A percentile compares a stretch with the other conserved stretches of the same genome.
Conservation (phyloP, 768 basidiomycete genomes). For the Paxillus ammoniavirescens region DNA sequence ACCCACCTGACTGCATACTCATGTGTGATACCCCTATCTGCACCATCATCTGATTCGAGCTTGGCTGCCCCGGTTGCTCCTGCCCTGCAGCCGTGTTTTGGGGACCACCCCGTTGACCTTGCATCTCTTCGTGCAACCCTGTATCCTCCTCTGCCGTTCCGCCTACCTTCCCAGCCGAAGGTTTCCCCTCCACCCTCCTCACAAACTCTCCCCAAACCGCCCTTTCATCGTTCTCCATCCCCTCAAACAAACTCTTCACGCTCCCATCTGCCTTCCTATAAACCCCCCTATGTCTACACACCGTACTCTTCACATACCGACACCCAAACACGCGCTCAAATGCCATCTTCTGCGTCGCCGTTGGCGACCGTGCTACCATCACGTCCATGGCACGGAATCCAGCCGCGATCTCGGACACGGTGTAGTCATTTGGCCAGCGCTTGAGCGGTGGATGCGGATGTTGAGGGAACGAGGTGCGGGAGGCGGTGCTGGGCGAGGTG, state of each 20-base stretch:
- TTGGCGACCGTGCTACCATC: constrained; percentile 33
- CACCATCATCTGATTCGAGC: constrained; percentile 15
- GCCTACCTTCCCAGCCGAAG: constrained; percentile 29
- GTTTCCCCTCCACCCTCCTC: constrained; percentile 54
- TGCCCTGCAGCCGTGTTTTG: constrained; percentile 7
- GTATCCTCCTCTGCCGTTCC: constrained; percentile 21
- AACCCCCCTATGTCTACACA: constrained; percentile 68
- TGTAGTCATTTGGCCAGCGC: constrained; percentile 77
- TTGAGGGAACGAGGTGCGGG: constrained; percentile 39
- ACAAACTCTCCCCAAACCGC: constrained; percentile 74
- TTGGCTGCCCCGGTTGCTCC: constrained; percentile 19
- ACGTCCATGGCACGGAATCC: constrained; percentile 55
- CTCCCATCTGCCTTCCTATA: constrained; percentile 56
- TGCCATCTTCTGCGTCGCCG: constrained; percentile 61
- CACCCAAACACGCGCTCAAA: constrained; percentile 72
- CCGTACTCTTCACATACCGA: constrained; percentile 71
- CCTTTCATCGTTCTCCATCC: constrained; percentile 50
- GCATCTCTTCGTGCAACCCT: constrained; percentile 17
- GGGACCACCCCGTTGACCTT: background rate
- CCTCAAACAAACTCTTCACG: constrained; percentile 51
- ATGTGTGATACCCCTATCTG: constrained; percentile 15
- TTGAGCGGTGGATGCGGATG: constrained; percentile 65
- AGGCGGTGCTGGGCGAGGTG: constrained; percentile 14
- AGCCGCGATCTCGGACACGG: constrained; percentile 59
- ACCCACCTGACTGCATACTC: constrained; percentile 17